Evolutionary conservation across 192 early-diverging fungal genomes (phyloP), one percentile per base, ranked within the genome.

Genomic region (Coemansia sp.): DNA sequence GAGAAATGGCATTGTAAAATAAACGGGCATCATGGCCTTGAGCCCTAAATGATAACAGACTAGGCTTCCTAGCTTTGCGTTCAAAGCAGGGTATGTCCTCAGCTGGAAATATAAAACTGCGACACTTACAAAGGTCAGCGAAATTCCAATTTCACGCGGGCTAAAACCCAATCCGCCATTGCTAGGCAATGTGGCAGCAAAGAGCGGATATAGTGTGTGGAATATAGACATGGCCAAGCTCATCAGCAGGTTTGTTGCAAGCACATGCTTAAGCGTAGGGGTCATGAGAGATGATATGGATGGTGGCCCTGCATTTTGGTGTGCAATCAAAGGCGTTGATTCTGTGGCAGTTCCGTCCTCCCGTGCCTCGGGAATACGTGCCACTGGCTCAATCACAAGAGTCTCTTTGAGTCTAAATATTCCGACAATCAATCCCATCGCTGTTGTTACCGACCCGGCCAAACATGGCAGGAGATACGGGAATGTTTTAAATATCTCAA

Each of bases 391-490:
- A 33, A 35, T 14, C 8, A 21, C 40, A 1, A 61, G 40, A 3
- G 88, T 81, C 46, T 87, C 86, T 29, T 88, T 73, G 9, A 90
- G 60, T 51, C 73, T 82, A 58, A 85, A 73, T 23, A 75, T 80
- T 2, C 87, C 90, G 30, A 88, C 53, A 4, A 85, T 52, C 28
- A 88, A 82, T 5, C 88, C 88, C 25, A 84, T 49, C 2, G 87
- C 23, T 16, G 83, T 83, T 11, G 88, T 72, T 22, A 77, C 19
- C 0, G 87, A 79, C 14, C 86, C 84, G 6, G 87, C 67, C 23
- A 88, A 56, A 54, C 93, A 95, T 9, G 93, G 93, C 2, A 95
- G 81, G 38, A 90, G 82, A 56, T 92, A 95, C 0, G 92, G 92
- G 60, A 85, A 88, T 1, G 64, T 38, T 30, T 60, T 67, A n/a